Conservation (phyloP, 2,329 filamentous ascomycete species). For the Curvularia eragrostidis region DNA sequence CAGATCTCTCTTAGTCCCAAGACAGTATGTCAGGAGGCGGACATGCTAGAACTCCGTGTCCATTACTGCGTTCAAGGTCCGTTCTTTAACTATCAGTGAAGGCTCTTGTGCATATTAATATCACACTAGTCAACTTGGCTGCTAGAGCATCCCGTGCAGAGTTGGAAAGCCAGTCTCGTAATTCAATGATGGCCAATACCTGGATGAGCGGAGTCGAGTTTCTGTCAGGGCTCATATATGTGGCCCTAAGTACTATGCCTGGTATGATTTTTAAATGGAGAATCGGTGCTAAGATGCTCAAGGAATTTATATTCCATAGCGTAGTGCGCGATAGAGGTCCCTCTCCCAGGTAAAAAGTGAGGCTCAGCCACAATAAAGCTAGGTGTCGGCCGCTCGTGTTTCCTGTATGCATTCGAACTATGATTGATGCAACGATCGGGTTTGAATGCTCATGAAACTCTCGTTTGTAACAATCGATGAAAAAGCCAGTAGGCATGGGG, state of each 20-base stretch:
- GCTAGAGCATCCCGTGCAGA: neutral
- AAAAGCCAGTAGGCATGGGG: neutral
- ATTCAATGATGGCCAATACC: neutral
- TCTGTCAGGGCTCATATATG: neutral
- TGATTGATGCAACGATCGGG: neutral
- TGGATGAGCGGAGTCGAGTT: neutral
- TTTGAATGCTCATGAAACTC: neutral
- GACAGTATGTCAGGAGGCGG: neutral
- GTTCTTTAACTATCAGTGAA: neutral
- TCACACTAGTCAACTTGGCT: neutral
- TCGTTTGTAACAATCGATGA: neutral
- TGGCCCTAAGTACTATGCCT: neutral
- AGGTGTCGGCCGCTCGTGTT: neutral
- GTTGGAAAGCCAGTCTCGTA: neutral
- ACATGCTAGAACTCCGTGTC: neutral
- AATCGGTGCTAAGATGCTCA: too few species aligned
- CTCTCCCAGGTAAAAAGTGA: neutral
- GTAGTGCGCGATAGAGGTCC: neutral
- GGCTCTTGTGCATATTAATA: neutral
- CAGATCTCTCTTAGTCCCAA: neutral
- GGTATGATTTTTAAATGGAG: too few species aligned
- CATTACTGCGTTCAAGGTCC: neutral
- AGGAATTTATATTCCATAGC: neutral
- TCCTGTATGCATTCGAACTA: neutral
- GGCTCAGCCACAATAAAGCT: neutral